Base-by-base conservation (phyloP, 106 monocot species). In the Chionographis japonica region DNA sequence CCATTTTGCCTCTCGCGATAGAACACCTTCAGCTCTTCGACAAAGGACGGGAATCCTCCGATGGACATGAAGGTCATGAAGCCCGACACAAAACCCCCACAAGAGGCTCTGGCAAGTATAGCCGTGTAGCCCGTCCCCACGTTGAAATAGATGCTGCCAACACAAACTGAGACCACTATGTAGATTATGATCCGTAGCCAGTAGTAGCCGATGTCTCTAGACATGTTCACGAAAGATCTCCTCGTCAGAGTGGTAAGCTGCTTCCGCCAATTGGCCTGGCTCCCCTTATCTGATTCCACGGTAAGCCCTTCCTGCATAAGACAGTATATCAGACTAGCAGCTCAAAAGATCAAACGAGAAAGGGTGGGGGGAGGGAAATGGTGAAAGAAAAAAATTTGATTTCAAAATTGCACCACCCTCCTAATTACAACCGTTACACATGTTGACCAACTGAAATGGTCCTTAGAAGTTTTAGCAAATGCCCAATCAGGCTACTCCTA, bases 41-140 rank as follows among this genome's bases (percentile, higher is more conserved):
- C 51, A 65, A 95, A 95, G 14, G 91, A 92, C 0, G 95, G 95
- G 64, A 95, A 92, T 0, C 86, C 88, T 12, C 95, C 95, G n/a
- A 95, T 89, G 61, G 95, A 95, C 91, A 95, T 95, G 77, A 95
- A 89, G 50, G 95, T 88, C 95, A 95, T 78, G 82, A 95, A 95
- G 40, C 91, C 95, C 12, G 88, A 82, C 0, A 95, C 68, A 54
- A 95, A 95, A 8, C 82, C 84, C 0, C 83, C 91, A 50, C 91
- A 86, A 2, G 95, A 79, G 0, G 95, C 79, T n/a, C 95, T 67
- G 1, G 89, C 88, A 40, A 84, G 42, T 50, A 95, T 92, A 13
- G 91, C 75, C 0, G 85, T 85, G 80, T 95, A 89, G 73, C 86
- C 64, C 2, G 81, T 92, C 5, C 94, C 94, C 2, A 94, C 78